A percentile compares a stretch with the other conserved stretches of the same genome.
Conservation (phyloP, 768 basidiomycete genomes). For the Cystofilobasidium ferigula region DNA sequence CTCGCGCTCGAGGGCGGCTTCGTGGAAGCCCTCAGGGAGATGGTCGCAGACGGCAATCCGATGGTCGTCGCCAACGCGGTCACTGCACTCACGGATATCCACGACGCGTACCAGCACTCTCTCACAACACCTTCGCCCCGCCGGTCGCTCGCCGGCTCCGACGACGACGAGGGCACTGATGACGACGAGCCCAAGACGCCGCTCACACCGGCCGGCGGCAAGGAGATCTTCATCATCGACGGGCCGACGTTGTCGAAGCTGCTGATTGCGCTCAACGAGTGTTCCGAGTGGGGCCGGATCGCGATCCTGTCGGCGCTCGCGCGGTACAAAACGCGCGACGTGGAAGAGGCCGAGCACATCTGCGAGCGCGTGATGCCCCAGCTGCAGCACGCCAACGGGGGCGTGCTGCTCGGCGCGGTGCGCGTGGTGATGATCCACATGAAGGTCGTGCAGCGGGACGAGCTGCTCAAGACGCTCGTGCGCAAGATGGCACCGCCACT, state of each 20-base stretch:
- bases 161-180: neutral
- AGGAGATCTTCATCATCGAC: constrained; percentile 63
- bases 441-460: constrained; percentile 53
- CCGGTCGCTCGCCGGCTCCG: neutral
- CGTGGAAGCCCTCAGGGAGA: constrained; percentile 64
- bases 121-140: constrained; percentile 6
- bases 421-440: constrained; percentile 96
- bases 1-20: constrained; percentile 80
- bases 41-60: constrained; percentile 64
- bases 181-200: neutral
- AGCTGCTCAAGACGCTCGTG: constrained; percentile 76
- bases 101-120: constrained; percentile 39
- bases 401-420: constrained; percentile 91
- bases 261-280: constrained; percentile 89
- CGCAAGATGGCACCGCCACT: constrained; percentile 97
- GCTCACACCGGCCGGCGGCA: neutral
- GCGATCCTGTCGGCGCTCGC: constrained; percentile 78
- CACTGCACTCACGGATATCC: constrained; percentile 83
- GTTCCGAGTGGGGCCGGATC: constrained; percentile 97
- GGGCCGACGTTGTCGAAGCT: constrained; percentile 71
- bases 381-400: constrained; percentile 93
- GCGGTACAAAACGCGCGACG: constrained; percentile 70
- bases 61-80: constrained; percentile 84
- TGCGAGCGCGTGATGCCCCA: constrained; percentile 97
- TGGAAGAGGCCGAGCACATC: constrained; percentile 94